Base-by-base conservation (phyloP, 2,329 filamentous ascomycete species). In the Ceratocystis lukuohia region DNA sequence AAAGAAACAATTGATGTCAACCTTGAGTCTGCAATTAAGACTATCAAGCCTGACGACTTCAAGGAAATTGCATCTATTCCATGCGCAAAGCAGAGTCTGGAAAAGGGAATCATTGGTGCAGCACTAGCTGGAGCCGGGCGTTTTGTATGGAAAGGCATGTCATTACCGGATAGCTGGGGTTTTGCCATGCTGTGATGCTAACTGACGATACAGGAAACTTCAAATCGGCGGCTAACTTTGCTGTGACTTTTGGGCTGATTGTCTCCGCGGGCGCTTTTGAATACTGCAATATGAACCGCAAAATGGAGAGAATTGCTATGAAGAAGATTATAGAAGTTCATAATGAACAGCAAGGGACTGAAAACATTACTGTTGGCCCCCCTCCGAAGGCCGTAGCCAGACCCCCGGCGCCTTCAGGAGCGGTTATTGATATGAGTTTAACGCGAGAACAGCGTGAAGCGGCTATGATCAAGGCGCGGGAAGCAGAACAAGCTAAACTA, bases 31-130 rank as follows among this genome's bases (percentile, higher is more conserved):
- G 88, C 84, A 0, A 78, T 92, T 62, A 82, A 84, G 69, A 83
- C 81, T 61, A 85, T 93, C 69, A 85, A 85, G 69, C 73, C 80
- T 48, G 80, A 86, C 48, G 89, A 93, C 72, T 88, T 92, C 69
- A 75, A 84, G 57, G 83, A 84, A 57, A 79, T 95, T 65, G 87
- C 92, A 74, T 87, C 88, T 75, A 83, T 85, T 67, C 93, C 93
- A 0, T 97, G 94, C 75, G 88, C 90, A 22, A 82, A 92, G 69
- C 88, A 96, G 73, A 87, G 89, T 1, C 80, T 96, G 65, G 78
- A 97, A 71, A 85, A 88, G 1, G 94, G 91, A 28, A 95, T 99
- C 71, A 88, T 84, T 0, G 82, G 84, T 1, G 94, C 90, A 2
- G 88, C 91, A 69, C 88, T 82, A 3, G 76, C 90, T 41, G 93